Percentiles rank a stretch among this genome's conserved stretches.
phyloP scores from a whole-genome alignment of 2,329 filamentous ascomycete genomes.

The Periconia macrospinosa region DNA sequence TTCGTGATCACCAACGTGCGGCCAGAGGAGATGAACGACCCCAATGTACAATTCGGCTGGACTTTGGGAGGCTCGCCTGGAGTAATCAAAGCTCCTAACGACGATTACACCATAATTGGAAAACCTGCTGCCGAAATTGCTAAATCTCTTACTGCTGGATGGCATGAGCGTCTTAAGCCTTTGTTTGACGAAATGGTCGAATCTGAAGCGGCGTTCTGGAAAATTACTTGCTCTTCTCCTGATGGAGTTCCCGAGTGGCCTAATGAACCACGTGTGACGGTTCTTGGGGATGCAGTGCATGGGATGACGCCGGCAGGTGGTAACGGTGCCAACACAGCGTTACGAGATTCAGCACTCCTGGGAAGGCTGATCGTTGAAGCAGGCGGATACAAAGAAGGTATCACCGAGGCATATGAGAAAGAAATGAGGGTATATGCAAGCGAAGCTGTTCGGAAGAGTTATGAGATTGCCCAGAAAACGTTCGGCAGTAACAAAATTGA shows the following conservation, averaged over 20 bases:
- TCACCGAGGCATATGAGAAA: constrained; percentile 43
- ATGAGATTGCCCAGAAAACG: constrained; percentile 34
- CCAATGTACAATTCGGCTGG: constrained; percentile 63
- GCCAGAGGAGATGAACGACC: constrained; percentile 61
- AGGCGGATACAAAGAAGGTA: constrained; percentile 27
- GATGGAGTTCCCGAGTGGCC: constrained; percentile 63
- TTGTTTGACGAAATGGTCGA: constrained; percentile 62
- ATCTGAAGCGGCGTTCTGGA: constrained; percentile 65
- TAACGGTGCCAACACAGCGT: constrained; percentile 50
- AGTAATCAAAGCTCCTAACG: constrained; percentile 60
- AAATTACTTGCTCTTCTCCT: constrained; percentile 65
- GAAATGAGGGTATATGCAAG: constrained; percentile 41
- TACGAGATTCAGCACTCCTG: constrained; percentile 46
- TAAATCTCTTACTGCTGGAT: constrained; percentile 56
- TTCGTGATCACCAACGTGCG: constrained; percentile 67
- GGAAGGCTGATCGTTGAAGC: constrained; percentile 41
- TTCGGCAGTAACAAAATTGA: constrained; percentile 23
- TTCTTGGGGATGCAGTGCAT: constrained; percentile 51
- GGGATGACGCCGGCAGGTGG: constrained; percentile 52
- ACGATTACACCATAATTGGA: constrained; percentile 63
- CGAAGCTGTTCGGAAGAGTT: constrained; percentile 55
- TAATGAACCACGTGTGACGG: constrained; percentile 56
- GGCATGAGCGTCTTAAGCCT: constrained; percentile 59
- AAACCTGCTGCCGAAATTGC: constrained; percentile 60
- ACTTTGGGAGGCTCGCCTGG: constrained; percentile 63